These are phyloP conservation scores for Pseudogymnoascus sp. DNA, from an alignment of 2,329 filamentous ascomycete genomes.

Conservation along the genomic window DNA sequence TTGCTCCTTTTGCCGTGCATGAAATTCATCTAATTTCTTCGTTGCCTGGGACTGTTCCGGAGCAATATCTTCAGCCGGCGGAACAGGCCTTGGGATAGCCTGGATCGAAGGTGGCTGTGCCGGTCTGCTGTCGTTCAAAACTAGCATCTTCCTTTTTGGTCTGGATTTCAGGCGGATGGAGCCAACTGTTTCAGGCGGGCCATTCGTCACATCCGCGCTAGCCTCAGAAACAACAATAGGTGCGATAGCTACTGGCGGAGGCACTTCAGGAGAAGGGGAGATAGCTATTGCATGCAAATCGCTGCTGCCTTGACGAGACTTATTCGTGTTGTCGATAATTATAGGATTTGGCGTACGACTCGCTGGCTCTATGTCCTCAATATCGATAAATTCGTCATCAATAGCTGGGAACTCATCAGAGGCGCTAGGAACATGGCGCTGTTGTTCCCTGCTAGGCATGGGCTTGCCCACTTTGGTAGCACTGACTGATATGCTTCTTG, in stretches of 20 bases:
- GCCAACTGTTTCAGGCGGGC: neutral
- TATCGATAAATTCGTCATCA: slow-evolving; percentile 9
- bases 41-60: slow-evolving; percentile 6
- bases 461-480: neutral
- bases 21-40: slow-evolving; percentile 5
- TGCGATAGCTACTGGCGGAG: neutral
- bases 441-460: neutral
- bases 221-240: neutral
- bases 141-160: slow-evolving; percentile 10
- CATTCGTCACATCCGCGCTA: neutral
- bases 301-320: neutral
- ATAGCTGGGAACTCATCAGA: neutral
- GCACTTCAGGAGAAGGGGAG: neutral
- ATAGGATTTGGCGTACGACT: neutral
- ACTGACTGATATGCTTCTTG: neutral
- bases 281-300: neutral
- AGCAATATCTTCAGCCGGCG: neutral
- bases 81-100: too few species aligned
- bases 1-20: neutral
- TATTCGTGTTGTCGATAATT: neutral
- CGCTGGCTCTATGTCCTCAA: neutral
- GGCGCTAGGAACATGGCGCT: neutral
- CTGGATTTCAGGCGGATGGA: slow-evolving; percentile 10
- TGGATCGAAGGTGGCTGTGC: neutral
- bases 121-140: neutral